Evolutionary conservation across 2,329 filamentous ascomycete species (phyloP).

Genomic region (Laburnicola sp.): DNA sequence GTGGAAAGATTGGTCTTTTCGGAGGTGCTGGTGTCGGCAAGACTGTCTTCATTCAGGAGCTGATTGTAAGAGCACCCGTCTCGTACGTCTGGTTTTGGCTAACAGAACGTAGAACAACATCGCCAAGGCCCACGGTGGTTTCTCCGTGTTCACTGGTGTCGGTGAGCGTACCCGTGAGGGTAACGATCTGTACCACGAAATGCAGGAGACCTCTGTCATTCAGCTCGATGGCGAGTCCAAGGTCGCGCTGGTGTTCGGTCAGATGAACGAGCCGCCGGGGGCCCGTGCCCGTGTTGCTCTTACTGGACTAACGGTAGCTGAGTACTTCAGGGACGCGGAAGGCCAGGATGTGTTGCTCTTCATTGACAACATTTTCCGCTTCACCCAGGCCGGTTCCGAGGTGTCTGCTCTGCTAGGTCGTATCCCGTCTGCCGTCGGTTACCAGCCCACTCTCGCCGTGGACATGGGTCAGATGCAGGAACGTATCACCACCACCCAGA

Average conservation of each 20-base stretch:
- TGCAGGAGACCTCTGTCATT: conserved; percentile 99
- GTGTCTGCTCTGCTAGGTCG: conserved; percentile 98
- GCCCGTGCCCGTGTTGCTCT: conserved; percentile 99
- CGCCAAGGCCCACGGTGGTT: conserved; percentile 99
- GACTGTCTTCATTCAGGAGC: conserved; percentile 99
- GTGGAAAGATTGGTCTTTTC: conserved; percentile 99
- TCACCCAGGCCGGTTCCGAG: conserved; percentile 99
- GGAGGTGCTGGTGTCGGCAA: conserved; percentile 99
- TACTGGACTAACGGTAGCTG: conserved; percentile 62
- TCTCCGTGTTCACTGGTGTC: conserved; percentile 99
- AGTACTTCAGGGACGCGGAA: conserved; percentile 75
- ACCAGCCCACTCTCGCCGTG: conserved; percentile 58
- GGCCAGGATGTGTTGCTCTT: conserved; percentile 98
- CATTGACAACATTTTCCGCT: conserved; percentile 99
- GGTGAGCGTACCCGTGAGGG: conserved; percentile 99
- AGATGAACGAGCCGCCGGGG: conserved; percentile 99
- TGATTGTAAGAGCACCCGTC: conserved; percentile 69
- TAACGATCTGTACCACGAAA: conserved; percentile 99
- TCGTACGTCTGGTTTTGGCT: conserved; percentile 15
- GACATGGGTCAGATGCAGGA: conserved; percentile 72
- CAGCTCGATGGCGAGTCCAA: conserved; percentile 99
- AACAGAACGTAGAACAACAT: conserved; percentile 82
- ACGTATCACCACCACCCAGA: conserved; percentile 99
- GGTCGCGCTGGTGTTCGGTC: conserved; percentile 98
- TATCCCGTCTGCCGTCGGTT: conserved; percentile 99